phyloP scores from a whole-genome alignment of 2,329 filamentous ascomycete species.

The Clarireedia hainanense region DNA sequence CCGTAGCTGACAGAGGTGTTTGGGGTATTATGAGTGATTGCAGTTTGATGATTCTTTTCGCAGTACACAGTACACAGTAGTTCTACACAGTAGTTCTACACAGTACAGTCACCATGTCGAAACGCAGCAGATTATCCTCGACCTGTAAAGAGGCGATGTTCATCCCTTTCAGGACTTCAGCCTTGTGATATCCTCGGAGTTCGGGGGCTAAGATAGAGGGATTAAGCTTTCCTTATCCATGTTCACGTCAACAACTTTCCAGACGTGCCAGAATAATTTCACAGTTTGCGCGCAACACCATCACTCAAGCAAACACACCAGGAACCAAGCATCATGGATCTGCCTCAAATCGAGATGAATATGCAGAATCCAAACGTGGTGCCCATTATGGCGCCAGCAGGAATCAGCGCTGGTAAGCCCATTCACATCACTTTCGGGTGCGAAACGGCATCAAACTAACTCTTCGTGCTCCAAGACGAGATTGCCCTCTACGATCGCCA shows the following conservation, averaged over 20 bases:
- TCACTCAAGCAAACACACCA: no score
- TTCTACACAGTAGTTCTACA: no score
- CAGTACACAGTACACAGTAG: no score
- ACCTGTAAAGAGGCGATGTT: no score
- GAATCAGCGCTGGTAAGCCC: constrained; percentile 32
- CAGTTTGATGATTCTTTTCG: no score
- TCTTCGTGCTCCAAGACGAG: constrained; percentile 55
- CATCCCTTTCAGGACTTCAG: background rate
- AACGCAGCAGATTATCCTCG: no score
- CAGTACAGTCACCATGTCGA: no score
- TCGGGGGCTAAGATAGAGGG: background rate
- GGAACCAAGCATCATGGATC: background rate
- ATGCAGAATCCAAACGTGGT: background rate
- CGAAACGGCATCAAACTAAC: background rate
- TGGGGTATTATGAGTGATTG: no score
- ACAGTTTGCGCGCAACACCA: background rate
- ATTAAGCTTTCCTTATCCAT: background rate
- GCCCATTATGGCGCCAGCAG: constrained; percentile 12
- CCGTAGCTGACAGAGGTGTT: background rate
- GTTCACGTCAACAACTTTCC: background rate
- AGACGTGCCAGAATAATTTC: background rate
- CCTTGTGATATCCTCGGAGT: background rate
- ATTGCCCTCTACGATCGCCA: constrained; percentile 96
- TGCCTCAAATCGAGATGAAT: background rate
- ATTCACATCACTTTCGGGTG: background rate